These are phyloP conservation scores for Pleurotus sapidus DNA, from an alignment of 768 basidiomycete genomes.

Conservation along the genomic window DNA sequence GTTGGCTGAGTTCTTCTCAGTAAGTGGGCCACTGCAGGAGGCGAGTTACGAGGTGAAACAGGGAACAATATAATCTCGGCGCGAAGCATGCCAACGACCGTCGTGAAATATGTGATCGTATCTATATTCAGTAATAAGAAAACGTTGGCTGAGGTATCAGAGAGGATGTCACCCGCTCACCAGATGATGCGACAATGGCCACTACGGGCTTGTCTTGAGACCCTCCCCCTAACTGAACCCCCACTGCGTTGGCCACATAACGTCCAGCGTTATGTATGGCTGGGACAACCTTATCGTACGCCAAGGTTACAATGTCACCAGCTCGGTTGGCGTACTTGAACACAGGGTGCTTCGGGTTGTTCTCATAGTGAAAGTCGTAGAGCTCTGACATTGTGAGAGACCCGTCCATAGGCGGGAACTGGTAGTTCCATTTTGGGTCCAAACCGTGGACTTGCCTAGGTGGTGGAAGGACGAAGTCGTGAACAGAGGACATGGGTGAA, in stretches of 20 bases:
- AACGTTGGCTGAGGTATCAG: not conserved
- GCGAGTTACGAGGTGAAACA: slow-evolving; percentile 21
- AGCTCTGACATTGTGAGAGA: slow-evolving; percentile 29
- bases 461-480: not conserved
- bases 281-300: slow-evolving; percentile 21
- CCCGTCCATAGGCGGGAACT: slow-evolving; percentile 28
- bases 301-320: slow-evolving; percentile 15
- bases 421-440: slow-evolving; percentile 5
- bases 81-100: slow-evolving; percentile 20
- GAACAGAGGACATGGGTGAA: no score
- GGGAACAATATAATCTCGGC: slow-evolving; percentile 20
- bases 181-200: slow-evolving; percentile 22
- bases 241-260: slow-evolving; percentile 10
- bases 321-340: slow-evolving; percentile 22
- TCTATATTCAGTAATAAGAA: slow-evolving; percentile 17
- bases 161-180: slow-evolving; percentile 11
- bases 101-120: slow-evolving; percentile 24
- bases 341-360: slow-evolving; percentile 24
- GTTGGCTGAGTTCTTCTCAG: slow-evolving; percentile 17
- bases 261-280: slow-evolving; percentile 23
- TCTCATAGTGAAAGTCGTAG: slow-evolving; percentile 24
- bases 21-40: slow-evolving; percentile 30
- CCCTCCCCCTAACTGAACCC: not conserved
- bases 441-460: not conserved
- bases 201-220: slow-evolving; percentile 15